Conservation (phyloP, 352 stramenopile species). For the Pilasporangium apinafurcum region DNA sequence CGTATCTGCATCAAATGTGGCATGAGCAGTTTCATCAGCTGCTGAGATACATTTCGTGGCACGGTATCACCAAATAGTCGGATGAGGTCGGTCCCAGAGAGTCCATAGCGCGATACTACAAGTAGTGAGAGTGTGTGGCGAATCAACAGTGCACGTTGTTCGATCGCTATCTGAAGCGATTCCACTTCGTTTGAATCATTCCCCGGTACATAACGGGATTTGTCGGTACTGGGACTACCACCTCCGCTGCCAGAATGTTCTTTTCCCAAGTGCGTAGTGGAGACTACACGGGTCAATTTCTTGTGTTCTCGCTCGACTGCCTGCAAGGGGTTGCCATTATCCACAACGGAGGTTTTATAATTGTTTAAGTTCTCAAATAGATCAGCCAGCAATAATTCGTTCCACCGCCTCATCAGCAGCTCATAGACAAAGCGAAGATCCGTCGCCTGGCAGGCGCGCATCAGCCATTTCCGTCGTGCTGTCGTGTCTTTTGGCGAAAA, state of each 20-base stretch:
- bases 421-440: constrained; percentile 58
- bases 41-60: constrained; percentile 23
- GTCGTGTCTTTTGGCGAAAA: constrained; percentile 23
- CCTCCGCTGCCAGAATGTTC: not conserved
- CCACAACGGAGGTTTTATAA: constrained; percentile 8
- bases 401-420: constrained; percentile 72
- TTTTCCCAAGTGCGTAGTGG: not conserved
- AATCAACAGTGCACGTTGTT: constrained; percentile 65
- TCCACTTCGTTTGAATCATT: constrained; percentile 39
- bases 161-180: constrained; percentile 35
- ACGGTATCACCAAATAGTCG: constrained; percentile 52
- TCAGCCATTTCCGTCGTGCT: constrained; percentile 34
- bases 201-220: not conserved
- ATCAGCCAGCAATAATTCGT: constrained; percentile 54
- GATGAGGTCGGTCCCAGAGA: constrained; percentile 56
- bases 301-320: not conserved
- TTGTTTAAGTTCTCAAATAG: constrained; percentile 29
- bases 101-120: constrained; percentile 55
- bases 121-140: constrained; percentile 71
- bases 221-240: not conserved
- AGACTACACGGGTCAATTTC: constrained; percentile 2
- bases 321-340: not conserved
- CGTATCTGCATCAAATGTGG: constrained; percentile 74
- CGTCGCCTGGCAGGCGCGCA: constrained; percentile 19
- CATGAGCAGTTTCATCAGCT: constrained; percentile 38